These are phyloP conservation scores for Cladosporium sp. DNA, from an alignment of 2,329 filamentous ascomycete genomes.

Conservation along the genomic window DNA sequence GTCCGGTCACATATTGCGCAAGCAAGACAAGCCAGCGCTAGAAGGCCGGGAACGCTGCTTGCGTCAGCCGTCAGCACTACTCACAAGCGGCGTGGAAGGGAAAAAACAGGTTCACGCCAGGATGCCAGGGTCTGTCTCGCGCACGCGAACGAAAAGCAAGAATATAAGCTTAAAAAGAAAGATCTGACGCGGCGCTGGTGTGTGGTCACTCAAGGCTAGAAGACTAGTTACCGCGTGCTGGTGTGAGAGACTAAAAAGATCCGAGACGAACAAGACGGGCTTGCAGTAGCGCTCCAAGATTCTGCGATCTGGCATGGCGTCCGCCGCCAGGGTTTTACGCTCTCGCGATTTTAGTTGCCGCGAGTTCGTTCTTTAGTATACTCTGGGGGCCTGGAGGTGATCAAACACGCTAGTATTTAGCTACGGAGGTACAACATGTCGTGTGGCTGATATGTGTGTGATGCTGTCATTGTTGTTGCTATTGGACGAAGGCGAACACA, in stretches of 20 bases:
- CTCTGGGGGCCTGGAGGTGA: too few species aligned
- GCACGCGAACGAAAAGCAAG: not conserved
- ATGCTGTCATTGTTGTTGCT: too few species aligned
- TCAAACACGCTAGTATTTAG: not conserved
- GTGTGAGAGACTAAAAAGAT: not conserved
- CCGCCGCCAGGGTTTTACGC: not conserved
- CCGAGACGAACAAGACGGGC: not conserved
- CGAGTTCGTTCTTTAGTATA: not conserved
- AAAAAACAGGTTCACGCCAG: not conserved
- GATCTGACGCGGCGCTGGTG: too few species aligned
- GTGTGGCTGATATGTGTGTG: too few species aligned
- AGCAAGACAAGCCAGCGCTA: too few species aligned
- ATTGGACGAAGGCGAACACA: too few species aligned
- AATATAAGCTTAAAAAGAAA: slow-evolving; percentile 10
- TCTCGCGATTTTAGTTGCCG: not conserved
- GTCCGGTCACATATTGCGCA: too few species aligned
- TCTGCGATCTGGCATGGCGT: not conserved
- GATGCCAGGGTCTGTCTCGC: not conserved
- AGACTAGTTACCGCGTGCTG: not conserved
- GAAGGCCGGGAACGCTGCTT: too few species aligned
- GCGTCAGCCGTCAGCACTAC: not conserved
- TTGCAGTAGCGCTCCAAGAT: slow-evolving; percentile 13
- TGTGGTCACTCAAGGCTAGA: too few species aligned
- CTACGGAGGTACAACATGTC: too few species aligned
- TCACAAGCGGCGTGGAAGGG: not conserved